Percentiles rank a stretch among this genome's conserved stretches.
Conservation (phyloP, 805 yeast genomes). For the Nakazawaea anatomiae region DNA sequence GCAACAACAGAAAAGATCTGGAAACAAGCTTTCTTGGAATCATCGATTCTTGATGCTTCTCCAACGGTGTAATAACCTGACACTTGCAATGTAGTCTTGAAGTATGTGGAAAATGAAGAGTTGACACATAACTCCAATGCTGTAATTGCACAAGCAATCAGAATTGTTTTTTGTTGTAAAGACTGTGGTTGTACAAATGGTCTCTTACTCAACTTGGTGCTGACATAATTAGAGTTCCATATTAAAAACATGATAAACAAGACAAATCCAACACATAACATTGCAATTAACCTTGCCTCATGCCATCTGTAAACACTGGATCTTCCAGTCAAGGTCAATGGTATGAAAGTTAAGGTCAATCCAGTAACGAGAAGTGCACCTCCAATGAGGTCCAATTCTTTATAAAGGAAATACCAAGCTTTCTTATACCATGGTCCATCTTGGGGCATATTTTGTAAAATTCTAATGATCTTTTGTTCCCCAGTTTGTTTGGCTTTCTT, state of each 20-base stretch:
- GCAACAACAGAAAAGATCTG: slow-evolving; percentile 21
- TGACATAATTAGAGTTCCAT: slow-evolving; percentile 17
- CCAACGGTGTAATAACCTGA: slow-evolving; percentile 23
- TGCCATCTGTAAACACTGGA: slow-evolving; percentile 18
- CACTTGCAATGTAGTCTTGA: slow-evolving; percentile 23
- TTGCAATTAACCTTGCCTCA: slow-evolving; percentile 19
- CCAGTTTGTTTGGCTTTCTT: slow-evolving; percentile 13
- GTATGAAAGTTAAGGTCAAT: slow-evolving; percentile 20
- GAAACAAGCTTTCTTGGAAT: slow-evolving; percentile 22
- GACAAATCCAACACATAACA: slow-evolving; percentile 19
- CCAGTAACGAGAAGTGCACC: slow-evolving; percentile 17
- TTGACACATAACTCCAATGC: slow-evolving; percentile 21
- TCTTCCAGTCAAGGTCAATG: slow-evolving; percentile 23
- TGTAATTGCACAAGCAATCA: slow-evolving; percentile 12
- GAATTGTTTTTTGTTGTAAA: slow-evolving; percentile 16
- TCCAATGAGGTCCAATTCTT: slow-evolving; percentile 21
- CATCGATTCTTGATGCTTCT: slow-evolving; percentile 24
- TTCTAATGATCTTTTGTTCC: slow-evolving; percentile 6
- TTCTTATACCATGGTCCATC: slow-evolving; percentile 10
- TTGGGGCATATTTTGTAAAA: slow-evolving; percentile 14
- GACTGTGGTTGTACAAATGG: slow-evolving; percentile 22
- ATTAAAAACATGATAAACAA: slow-evolving; percentile 8
- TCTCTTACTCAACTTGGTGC: slow-evolving; percentile 9
- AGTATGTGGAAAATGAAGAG: slow-evolving; percentile 20
- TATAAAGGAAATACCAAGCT: slow-evolving; percentile 11